Conservation (phyloP, 2,329 filamentous ascomycete genomes). For the Penicillium sp. region DNA sequence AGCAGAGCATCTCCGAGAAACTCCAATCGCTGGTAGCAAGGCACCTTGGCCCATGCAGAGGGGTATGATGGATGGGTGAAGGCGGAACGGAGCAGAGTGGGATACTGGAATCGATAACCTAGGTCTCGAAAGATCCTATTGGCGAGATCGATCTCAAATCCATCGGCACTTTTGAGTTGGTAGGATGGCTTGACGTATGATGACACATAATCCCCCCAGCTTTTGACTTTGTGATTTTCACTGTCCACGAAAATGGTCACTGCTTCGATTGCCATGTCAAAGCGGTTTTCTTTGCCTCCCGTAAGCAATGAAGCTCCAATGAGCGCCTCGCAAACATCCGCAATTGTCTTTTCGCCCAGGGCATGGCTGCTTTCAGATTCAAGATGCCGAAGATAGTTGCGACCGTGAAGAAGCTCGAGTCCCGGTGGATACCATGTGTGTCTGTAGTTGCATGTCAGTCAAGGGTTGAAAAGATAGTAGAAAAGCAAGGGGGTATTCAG, state of each 20-base stretch:
- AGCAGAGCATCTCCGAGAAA: conserved; percentile 88
- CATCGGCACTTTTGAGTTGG: conserved; percentile 63
- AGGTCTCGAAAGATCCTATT: conserved; percentile 62
- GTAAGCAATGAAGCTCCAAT: conserved; percentile 79
- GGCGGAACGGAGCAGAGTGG: conserved; percentile 75
- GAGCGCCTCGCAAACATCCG: conserved; percentile 90
- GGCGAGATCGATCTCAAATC: conserved; percentile 68
- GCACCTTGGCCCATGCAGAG: conserved; percentile 72
- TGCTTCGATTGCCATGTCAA: conserved; percentile 63
- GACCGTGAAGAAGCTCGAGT: conserved; percentile 72
- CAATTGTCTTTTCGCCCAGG: conserved; percentile 84
- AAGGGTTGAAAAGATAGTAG: not conserved
- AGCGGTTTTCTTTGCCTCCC: conserved; percentile 50
- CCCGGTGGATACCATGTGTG: conserved; percentile 88
- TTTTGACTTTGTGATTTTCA: conserved; percentile 67
- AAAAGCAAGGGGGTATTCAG: conserved; percentile 6
- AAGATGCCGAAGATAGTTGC: conserved; percentile 56
- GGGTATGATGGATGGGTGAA: conserved; percentile 88
- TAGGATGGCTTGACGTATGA: conserved; percentile 71
- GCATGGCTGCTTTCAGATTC: conserved; percentile 55
- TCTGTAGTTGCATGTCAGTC: conserved; percentile 34
- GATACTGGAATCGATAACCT: conserved; percentile 69
- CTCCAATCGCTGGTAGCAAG: conserved; percentile 86
- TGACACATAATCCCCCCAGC: conserved; percentile 71
- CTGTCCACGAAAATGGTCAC: conserved; percentile 64